Conservation (phyloP, 139 green algal species). For the Closterium sp. region DNA sequence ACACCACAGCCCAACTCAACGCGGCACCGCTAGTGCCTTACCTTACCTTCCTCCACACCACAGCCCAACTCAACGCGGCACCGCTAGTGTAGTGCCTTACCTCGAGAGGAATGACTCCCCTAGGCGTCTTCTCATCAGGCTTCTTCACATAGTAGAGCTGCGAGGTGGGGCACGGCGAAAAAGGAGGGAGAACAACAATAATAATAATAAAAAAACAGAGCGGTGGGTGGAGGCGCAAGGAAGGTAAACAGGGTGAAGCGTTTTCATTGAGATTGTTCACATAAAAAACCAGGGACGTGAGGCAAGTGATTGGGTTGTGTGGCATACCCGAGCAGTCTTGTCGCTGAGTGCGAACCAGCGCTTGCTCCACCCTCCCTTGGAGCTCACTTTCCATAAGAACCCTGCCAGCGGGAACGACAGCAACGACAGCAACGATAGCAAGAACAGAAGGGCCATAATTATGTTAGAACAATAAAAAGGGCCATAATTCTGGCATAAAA, state of each 20-base stretch:
- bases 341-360: slow-evolving; percentile 69
- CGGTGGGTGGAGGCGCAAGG: background rate
- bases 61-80: too few species aligned
- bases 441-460: background rate
- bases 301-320: too few species aligned
- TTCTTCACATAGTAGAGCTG: too few species aligned
- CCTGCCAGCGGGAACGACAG: slow-evolving; percentile 14
- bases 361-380: slow-evolving; percentile 65
- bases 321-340: slow-evolving; percentile 39
- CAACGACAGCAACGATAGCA: background rate
- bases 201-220: background rate
- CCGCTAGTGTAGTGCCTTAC: slow-evolving; percentile 15
- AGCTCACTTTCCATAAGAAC: slow-evolving; percentile 69
- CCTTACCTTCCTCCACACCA: too few species aligned
- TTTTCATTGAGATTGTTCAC: background rate
- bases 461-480: too few species aligned
- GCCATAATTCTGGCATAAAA: background rate
- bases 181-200: background rate
- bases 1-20: too few species aligned
- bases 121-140: slow-evolving; percentile 71
- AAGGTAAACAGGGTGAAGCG: background rate
- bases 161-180: background rate
- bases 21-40: too few species aligned
- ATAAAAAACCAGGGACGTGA: background rate
- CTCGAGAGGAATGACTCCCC: slow-evolving; percentile 58